Evolutionary conservation across 805 yeast genomes (phyloP).

Genomic region (Zygosaccharomyces lentus): DNA sequence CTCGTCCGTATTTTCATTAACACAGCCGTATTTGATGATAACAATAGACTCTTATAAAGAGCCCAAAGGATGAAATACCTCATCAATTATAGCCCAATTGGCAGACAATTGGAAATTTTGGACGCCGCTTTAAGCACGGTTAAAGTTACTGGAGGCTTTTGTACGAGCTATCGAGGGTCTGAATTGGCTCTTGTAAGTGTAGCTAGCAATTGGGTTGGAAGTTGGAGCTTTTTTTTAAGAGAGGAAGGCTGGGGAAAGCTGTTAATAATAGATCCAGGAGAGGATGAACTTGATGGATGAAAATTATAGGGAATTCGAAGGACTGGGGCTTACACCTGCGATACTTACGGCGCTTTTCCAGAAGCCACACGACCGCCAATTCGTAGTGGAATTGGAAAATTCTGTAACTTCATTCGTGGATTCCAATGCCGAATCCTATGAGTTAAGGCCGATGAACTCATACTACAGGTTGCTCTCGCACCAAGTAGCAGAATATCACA

Average conservation of each 20-base stretch:
- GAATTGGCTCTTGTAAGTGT: background rate
- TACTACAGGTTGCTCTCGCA: conserved; percentile 65
- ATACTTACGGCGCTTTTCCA: conserved; percentile 40
- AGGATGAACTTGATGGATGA: background rate
- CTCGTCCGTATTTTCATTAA: background rate
- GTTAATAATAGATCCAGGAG: background rate
- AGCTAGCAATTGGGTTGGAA: background rate
- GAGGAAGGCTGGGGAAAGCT: background rate
- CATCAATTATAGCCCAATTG: background rate
- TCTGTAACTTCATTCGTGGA: conserved; percentile 45
- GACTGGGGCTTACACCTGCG: conserved; percentile 29
- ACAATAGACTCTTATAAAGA: background rate
- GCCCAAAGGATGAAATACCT: background rate
- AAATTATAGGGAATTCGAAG: conserved; percentile 1
- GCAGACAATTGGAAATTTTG: background rate
- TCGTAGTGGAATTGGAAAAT: conserved; percentile 47
- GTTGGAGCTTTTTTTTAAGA: background rate
- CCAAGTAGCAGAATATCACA: conserved; percentile 64
- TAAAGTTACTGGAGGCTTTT: background rate
- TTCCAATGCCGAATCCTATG: conserved; percentile 39
- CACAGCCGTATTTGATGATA: background rate
- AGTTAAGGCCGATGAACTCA: conserved; percentile 56
- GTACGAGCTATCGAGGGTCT: background rate
- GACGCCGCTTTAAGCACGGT: background rate
- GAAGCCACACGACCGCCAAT: conserved; percentile 44